These are phyloP conservation scores for Emergomyces orientalis DNA, from an alignment of 2,329 filamentous ascomycete genomes.

Conservation along the genomic window DNA sequence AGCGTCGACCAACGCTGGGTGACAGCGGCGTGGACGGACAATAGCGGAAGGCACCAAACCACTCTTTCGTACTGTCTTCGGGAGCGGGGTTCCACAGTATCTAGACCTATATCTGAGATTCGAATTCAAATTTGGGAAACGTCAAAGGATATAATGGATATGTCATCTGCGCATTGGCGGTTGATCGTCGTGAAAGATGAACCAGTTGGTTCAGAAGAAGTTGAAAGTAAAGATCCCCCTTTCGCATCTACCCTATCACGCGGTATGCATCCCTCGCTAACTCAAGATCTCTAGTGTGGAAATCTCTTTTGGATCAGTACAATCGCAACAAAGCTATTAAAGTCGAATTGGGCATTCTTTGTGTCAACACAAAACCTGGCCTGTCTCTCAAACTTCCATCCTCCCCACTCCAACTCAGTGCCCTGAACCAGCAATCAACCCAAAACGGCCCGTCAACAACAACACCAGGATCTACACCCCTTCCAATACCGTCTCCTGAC, in stretches of 20 bases:
- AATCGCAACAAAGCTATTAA: constrained; percentile 28
- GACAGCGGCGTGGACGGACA: constrained; percentile 52
- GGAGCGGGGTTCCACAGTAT: constrained; percentile 26
- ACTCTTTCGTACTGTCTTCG: constrained; percentile 47
- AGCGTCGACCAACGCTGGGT: constrained; percentile 50
- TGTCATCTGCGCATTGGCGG: constrained; percentile 45
- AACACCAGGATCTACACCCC: constrained; percentile 34
- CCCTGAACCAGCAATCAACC: constrained; percentile 24
- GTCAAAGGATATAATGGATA: constrained; percentile 47
- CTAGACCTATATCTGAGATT: constrained; percentile 39
- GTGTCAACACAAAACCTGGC: constrained; percentile 28
- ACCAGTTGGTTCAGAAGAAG: constrained; percentile 43
- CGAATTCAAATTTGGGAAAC: constrained; percentile 50
- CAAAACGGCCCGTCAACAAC: constrained; percentile 13
- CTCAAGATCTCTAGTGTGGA: constrained; percentile 26
- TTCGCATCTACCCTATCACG: neutral
- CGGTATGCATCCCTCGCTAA: constrained; percentile 16
- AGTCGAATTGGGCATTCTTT: constrained; percentile 30
- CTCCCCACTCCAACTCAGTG: constrained; percentile 25
- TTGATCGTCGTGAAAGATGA: constrained; percentile 47
- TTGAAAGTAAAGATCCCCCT: constrained; percentile 33
- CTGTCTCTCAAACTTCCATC: constrained; percentile 27
- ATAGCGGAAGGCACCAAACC: constrained; percentile 45
- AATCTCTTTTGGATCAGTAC: constrained; percentile 28
- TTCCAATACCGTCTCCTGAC: constrained; percentile 35